These are phyloP conservation scores for Rhynchospora tenuis DNA, from an alignment of 176 grass and related monocot species.

Conservation along the genomic window DNA sequence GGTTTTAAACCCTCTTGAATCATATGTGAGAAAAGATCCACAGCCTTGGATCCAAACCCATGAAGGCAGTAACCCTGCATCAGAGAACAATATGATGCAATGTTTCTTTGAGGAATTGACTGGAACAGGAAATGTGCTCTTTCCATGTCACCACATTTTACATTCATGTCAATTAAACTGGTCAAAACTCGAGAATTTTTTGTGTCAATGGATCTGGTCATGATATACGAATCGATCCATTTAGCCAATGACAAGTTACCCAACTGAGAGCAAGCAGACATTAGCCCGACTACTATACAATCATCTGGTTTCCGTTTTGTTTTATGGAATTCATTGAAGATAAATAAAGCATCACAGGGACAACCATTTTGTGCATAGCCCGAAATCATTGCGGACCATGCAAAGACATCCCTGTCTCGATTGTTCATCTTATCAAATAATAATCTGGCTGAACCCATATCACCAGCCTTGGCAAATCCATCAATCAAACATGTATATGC, in stretches of 20 bases:
- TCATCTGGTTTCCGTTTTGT: conserved; percentile 55
- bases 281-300: conserved; percentile 56
- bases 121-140: conserved; percentile 66
- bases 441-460: conserved; percentile 43
- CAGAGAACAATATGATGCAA: conserved; percentile 77
- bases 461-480: conserved; percentile 63
- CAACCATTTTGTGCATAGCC: conserved; percentile 74
- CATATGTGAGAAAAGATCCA: conserved; percentile 72
- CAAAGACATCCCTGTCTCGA: conserved; percentile 44
- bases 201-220: conserved; percentile 34
- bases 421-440: conserved; percentile 50
- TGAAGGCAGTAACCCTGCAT: conserved; percentile 93
- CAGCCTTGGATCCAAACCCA: conserved; percentile 67
- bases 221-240: conserved; percentile 60
- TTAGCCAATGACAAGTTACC: conserved; percentile 51
- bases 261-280: conserved; percentile 79
- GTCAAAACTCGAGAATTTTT: conserved; percentile 56
- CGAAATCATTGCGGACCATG: conserved; percentile 81
- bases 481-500: conserved; percentile 60
- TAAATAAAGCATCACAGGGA: conserved; percentile 46
- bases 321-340: conserved; percentile 58
- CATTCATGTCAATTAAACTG: conserved; percentile 80
- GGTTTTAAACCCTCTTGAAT: conserved; percentile 61
- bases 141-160: conserved; percentile 84
- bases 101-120: conserved; percentile 60